phyloP scores from a whole-genome alignment of 345 rosid genomes.

The Geranium brycei region DNA sequence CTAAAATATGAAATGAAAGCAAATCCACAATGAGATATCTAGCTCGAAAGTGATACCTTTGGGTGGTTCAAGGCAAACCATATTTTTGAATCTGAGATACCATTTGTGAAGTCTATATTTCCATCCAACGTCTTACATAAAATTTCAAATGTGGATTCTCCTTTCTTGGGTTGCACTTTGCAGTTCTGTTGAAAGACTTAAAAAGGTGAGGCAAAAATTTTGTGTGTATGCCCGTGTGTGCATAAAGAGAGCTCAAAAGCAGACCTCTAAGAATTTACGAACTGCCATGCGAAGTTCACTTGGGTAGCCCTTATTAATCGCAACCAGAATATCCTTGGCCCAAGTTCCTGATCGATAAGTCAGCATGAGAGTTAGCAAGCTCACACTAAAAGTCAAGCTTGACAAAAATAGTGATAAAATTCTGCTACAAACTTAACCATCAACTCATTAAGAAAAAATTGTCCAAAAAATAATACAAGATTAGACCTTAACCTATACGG shows the following conservation, averaged over 20 bases:
- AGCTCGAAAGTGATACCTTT: conserved; percentile 32
- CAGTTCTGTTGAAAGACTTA: conserved; percentile 24
- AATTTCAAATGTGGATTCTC: conserved; percentile 36
- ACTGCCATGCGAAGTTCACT: conserved; percentile 46
- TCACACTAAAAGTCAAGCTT: not conserved
- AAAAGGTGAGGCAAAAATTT: conserved; percentile 4
- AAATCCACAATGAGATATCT: not conserved
- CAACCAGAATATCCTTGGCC: conserved; percentile 54
- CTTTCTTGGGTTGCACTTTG: conserved; percentile 36
- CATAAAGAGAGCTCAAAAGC: conserved; percentile 9
- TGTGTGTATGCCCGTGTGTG: not conserved
- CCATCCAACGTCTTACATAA: conserved; percentile 49
- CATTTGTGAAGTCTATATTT: conserved; percentile 31
- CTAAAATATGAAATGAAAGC: not conserved
- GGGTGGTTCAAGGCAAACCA: conserved; percentile 89
- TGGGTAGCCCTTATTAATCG: conserved; percentile 54
- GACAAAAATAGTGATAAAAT: not conserved
- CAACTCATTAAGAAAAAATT: not conserved
- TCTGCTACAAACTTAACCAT: not conserved
- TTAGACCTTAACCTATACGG: too few species aligned
- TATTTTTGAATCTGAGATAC: conserved; percentile 52
- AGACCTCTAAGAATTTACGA: conserved; percentile 53
- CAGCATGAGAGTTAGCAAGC: not conserved
- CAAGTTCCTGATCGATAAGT: conserved; percentile 43
- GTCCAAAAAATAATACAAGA: too few species aligned